Evolutionary conservation across 192 early-diverging fungal genomes (phyloP).

Genomic region (Cetraspora pellucida): DNA sequence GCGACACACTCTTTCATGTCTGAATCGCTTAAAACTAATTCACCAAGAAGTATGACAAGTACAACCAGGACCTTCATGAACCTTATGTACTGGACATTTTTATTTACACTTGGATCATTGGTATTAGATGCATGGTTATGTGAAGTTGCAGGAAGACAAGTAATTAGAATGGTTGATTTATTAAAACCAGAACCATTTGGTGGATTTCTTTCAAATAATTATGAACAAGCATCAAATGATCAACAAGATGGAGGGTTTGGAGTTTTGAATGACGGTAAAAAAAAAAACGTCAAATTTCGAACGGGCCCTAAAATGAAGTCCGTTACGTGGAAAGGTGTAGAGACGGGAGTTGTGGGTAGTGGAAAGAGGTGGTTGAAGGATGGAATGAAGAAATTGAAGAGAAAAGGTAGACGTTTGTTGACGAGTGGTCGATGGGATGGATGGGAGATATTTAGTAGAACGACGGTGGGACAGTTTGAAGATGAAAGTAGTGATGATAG

Average conservation of each 20-base stretch:
- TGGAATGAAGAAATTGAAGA: not conserved
- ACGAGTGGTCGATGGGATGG: slow-evolving; percentile 2
- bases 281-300: slow-evolving; percentile 37
- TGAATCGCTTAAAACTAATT: slow-evolving; percentile 24
- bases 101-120: slow-evolving; percentile 46
- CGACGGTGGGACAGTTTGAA: slow-evolving; percentile 9
- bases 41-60: slow-evolving; percentile 24
- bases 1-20: slow-evolving; percentile 49
- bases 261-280: slow-evolving; percentile 27
- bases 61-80: slow-evolving; percentile 41
- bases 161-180: slow-evolving; percentile 43
- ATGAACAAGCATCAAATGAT: not conserved
- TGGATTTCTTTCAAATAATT: not conserved
- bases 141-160: slow-evolving; percentile 47
- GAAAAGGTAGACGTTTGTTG: slow-evolving; percentile 1
- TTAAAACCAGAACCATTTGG: slow-evolving; percentile 32
- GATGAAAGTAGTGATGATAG: slow-evolving; percentile 31
- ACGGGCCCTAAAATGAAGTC: slow-evolving; percentile 31
- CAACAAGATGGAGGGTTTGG: not conserved
- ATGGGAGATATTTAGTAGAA: not conserved
- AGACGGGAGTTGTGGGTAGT: slow-evolving; percentile 1
- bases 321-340: slow-evolving; percentile 23
- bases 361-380: not conserved
- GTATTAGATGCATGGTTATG: slow-evolving; percentile 49
- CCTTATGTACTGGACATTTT: slow-evolving; percentile 48